Evolutionary conservation across 2,329 filamentous ascomycete species (phyloP), one percentile per base, ranked within the genome.

Genomic region (Pleurostoma richardsiae): DNA sequence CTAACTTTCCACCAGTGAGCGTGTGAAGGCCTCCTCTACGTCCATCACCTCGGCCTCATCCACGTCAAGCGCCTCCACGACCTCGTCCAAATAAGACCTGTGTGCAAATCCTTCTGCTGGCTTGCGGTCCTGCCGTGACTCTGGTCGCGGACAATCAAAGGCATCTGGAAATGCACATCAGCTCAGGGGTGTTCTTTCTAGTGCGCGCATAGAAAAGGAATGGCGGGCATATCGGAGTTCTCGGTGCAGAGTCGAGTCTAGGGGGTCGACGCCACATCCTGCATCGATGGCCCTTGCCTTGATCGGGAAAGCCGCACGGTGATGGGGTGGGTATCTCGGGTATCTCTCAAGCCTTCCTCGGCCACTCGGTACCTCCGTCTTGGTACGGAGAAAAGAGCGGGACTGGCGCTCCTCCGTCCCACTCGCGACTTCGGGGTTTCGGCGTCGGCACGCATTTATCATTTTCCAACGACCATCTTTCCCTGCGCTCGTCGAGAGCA

Each of bases 21-120:
- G 52, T 40, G 33, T 42, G 39, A 54, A 49, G 42, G 42, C 51
- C 11, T 41, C 43, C 29, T 47, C 42, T 29, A 49, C 43, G 29
- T 52, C 52, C 19, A 40, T 31, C n/a, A 41, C 43, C 42, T 52
- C 51, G 8, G 33, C 52, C 43, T 52, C 45, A 31, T 52, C 52
- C 26, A 11, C 44, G 29, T 51, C 49, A 28, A 42, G 43, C 26
- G n/a, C 44, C 30, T 51, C 49, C 28, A 40, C 46, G 66, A 30
- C 46, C 41, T 30, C 29, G 29, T 51, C 46, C 40, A 46, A 49
- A 26, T 51, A 44, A 42, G 39, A 19, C 19, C 3, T 11, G 40
- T 26, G n/a, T 28, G 6, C 8, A n/a, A 36, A 36, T n/a, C 8
- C 33, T 36, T 36, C 33, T 8, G n/a, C 33, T 36, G 33, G n/a